Evolutionary conservation across 768 basidiomycete species (phyloP).

Genomic region (Collybiopsis luxurians): DNA sequence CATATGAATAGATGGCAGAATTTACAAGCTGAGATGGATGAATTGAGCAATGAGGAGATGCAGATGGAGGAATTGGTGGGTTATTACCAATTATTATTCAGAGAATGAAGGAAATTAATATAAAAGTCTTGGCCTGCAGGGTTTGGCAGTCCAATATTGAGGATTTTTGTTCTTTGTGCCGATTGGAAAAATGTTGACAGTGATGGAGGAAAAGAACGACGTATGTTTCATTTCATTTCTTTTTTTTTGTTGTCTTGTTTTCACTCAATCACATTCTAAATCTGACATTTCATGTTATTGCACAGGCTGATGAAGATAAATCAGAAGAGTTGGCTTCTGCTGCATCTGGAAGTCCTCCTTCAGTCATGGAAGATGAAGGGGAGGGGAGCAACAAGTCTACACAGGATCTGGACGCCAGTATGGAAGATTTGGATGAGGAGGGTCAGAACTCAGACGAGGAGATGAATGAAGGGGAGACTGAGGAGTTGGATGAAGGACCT

Average conservation of each 20-base stretch:
- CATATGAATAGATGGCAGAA: constrained; percentile 65
- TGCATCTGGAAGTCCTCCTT: constrained; percentile 38
- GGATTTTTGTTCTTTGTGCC: constrained; percentile 70
- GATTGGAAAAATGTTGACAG: constrained; percentile 70
- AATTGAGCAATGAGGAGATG: constrained; percentile 80
- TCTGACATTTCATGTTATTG: too few species aligned
- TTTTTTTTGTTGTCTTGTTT: not conserved
- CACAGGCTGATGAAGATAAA: constrained; percentile 49
- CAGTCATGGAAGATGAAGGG: constrained; percentile 45
- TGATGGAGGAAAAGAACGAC: constrained; percentile 83
- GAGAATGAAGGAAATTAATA: too few species aligned
- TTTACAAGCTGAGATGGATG: constrained; percentile 74
- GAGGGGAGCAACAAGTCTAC: constrained; percentile 21
- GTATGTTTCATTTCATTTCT: constrained; percentile 34
- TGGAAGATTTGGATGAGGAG: constrained; percentile 1
- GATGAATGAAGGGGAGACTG: not conserved
- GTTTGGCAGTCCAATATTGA: constrained; percentile 55
- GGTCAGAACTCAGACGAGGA: not conserved
- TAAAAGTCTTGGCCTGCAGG: constrained; percentile 40
- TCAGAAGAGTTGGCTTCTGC: constrained; percentile 39
- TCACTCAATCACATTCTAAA: too few species aligned
- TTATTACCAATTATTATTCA: too few species aligned
- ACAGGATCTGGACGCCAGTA: constrained; percentile 2
- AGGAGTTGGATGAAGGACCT: not conserved
- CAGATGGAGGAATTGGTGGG: constrained; percentile 76